These are phyloP conservation scores for Draba incana DNA, from an alignment of 345 rosid genomes.

Conservation along the genomic window DNA sequence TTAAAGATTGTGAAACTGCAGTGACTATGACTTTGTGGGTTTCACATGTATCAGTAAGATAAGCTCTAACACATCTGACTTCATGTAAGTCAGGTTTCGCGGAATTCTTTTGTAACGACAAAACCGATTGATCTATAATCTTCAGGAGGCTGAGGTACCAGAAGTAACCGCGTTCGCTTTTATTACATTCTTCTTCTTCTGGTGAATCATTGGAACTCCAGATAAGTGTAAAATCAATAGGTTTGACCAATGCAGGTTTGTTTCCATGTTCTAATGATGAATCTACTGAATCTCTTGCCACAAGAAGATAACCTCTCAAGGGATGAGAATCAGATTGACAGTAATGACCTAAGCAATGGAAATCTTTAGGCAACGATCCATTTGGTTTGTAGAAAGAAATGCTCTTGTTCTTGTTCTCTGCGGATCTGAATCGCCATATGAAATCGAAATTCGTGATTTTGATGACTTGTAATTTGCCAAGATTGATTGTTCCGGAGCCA, in stretches of 20 bases:
- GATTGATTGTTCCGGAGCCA: conserved; percentile 68
- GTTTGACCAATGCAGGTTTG: conserved; percentile 57
- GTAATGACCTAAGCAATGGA: conserved; percentile 72
- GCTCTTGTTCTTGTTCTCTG: conserved; percentile 49
- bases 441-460: conserved; percentile 56
- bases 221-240: conserved; percentile 61
- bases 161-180: conserved; percentile 58
- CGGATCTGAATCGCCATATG: conserved; percentile 60
- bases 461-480: conserved; percentile 66
- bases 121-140: conserved; percentile 72
- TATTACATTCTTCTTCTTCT: conserved; percentile 35
- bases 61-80: conserved; percentile 76
- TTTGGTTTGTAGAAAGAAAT: conserved; percentile 68
- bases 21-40: conserved; percentile 45
- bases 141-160: conserved; percentile 80
- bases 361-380: conserved; percentile 62
- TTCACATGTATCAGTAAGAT: conserved; percentile 73
- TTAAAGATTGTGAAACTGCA: conserved; percentile 44
- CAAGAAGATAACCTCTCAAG: conserved; percentile 70
- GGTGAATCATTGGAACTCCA: conserved; percentile 71
- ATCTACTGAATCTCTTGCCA: conserved; percentile 52
- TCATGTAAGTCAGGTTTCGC: conserved; percentile 64
- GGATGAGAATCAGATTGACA: conserved; percentile 66
- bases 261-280: conserved; percentile 34
- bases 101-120: conserved; percentile 59